Conservation (phyloP, 2,329 filamentous ascomycete species). For the Parastagonospora nodorum region DNA sequence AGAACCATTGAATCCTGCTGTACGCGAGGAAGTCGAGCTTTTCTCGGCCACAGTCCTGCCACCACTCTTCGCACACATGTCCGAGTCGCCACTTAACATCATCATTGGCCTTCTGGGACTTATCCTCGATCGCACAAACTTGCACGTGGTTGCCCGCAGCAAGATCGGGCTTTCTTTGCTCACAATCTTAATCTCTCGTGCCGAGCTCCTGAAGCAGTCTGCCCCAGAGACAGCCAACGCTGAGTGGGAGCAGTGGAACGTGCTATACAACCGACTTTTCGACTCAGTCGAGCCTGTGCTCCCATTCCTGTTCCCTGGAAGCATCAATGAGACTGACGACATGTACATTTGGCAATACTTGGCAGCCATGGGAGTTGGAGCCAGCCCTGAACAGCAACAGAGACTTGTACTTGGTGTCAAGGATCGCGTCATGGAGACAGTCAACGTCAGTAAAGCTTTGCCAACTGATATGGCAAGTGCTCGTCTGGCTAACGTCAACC, state of each 20-base stretch:
- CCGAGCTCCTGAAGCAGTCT: constrained; percentile 88
- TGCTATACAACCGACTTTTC: constrained; percentile 85
- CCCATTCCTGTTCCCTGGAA: constrained; percentile 84
- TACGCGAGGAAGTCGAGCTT: constrained; percentile 90
- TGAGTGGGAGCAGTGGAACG: constrained; percentile 77
- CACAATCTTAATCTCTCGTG: constrained; percentile 91
- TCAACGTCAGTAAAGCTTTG: constrained; percentile 84
- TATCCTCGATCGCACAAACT: constrained; percentile 78
- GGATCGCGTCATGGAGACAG: constrained; percentile 96
- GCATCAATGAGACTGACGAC: constrained; percentile 88
- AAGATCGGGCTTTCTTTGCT: constrained; percentile 87
- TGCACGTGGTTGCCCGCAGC: constrained; percentile 82
- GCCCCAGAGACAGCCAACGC: constrained; percentile 68
- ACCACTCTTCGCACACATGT: constrained; percentile 85
- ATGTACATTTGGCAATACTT: constrained; percentile 98
- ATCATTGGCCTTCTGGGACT: constrained; percentile 88
- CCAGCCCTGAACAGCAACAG: constrained; percentile 93
- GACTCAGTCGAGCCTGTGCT: constrained; percentile 83
- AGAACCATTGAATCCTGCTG: constrained; percentile 68
- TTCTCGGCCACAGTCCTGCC: constrained; percentile 90
- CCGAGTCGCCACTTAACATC: constrained; percentile 87
- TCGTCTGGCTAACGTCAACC: constrained; percentile 87
- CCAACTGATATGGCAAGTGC: constrained; percentile 83
- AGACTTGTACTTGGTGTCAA: constrained; percentile 93
- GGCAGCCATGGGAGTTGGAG: constrained; percentile 91